A percentile compares a stretch with the other conserved stretches of the same genome.
These are phyloP conservation scores for Lotus japonicus DNA, from an alignment of 306 rosid genomes.

Conservation along the genomic window DNA sequence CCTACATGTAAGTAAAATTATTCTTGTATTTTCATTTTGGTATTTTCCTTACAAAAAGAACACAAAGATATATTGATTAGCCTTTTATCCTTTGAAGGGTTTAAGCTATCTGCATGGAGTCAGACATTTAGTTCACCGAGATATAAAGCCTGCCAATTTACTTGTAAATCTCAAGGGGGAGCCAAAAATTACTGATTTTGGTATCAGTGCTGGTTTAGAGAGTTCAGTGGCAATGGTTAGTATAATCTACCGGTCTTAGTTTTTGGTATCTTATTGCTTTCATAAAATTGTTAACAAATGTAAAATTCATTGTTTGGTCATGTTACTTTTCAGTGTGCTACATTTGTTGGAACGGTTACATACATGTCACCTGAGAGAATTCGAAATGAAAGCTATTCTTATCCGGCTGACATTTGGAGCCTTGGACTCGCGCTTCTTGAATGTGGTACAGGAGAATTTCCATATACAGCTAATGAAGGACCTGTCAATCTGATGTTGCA, in stretches of 20 bases:
- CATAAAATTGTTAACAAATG: neutral
- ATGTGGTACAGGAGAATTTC: constrained; percentile 98
- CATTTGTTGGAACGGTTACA: constrained; percentile 93
- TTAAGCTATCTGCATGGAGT: constrained; percentile 86
- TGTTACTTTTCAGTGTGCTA: constrained; percentile 68
- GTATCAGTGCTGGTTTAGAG: constrained; percentile 98
- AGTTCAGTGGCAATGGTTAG: constrained; percentile 95
- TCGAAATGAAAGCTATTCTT: constrained; percentile 87
- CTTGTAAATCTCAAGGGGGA: constrained; percentile 92
- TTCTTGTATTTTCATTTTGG: constrained; percentile 10
- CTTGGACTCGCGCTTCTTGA: constrained; percentile 95
- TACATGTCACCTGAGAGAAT: constrained; percentile 99
- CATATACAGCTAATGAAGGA: constrained; percentile 86
- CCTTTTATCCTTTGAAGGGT: constrained; percentile 50
- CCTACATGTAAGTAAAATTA: constrained; percentile 48
- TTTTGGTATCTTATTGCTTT: constrained; percentile 5
- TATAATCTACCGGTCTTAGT: neutral
- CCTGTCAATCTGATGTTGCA: constrained; percentile 97
- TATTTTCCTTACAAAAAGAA: neutral
- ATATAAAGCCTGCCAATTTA: constrained; percentile 95
- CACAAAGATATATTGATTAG: constrained; percentile 2
- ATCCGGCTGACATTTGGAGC: constrained; percentile 99
- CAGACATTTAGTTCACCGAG: constrained; percentile 91
- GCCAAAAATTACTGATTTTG: constrained; percentile 93
- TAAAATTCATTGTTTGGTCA: neutral